Evolutionary conservation across 2,329 filamentous ascomycete genomes (phyloP).

Genomic region (Apiospora sp.): DNA sequence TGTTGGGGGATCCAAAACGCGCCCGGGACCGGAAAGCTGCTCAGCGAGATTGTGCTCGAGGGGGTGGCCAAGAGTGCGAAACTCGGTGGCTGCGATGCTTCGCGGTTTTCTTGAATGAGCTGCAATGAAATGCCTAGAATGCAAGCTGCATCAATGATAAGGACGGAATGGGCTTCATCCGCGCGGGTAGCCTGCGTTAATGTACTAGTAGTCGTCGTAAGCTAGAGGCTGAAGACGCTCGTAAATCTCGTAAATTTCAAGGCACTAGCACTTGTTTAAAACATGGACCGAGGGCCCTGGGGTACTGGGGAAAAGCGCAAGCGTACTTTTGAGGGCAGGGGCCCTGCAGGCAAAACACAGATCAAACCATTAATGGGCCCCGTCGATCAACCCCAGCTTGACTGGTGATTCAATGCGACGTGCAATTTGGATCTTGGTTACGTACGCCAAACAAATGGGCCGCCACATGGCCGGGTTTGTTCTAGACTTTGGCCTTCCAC

Average conservation of each 20-base stretch:
- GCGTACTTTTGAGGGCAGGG: background rate
- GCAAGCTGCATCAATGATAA: too few species aligned
- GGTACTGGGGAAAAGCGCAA: background rate
- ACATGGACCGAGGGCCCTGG: constrained; percentile 2
- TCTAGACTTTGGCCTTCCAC: constrained; percentile 2
- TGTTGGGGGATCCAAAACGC: constrained; percentile 88
- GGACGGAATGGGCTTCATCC: background rate
- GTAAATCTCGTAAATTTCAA: background rate
- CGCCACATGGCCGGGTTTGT: background rate
- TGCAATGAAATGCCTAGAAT: too few species aligned
- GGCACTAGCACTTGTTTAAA: background rate
- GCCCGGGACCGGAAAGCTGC: constrained; percentile 73
- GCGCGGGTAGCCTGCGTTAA: background rate
- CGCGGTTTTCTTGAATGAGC: constrained; percentile 46
- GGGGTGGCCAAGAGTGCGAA: constrained; percentile 65
- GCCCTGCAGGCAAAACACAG: background rate
- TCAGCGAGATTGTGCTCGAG: constrained; percentile 71
- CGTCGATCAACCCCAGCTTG: background rate
- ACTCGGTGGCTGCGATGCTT: constrained; percentile 63
- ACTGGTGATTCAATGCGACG: background rate
- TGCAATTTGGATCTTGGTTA: background rate
- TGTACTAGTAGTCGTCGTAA: background rate
- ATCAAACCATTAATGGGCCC: background rate
- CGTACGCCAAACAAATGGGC: background rate
- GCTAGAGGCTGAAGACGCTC: background rate